These are phyloP conservation scores for Nymphaea thermarum DNA, from an alignment of 164 flowering plant species.

Conservation along the genomic window DNA sequence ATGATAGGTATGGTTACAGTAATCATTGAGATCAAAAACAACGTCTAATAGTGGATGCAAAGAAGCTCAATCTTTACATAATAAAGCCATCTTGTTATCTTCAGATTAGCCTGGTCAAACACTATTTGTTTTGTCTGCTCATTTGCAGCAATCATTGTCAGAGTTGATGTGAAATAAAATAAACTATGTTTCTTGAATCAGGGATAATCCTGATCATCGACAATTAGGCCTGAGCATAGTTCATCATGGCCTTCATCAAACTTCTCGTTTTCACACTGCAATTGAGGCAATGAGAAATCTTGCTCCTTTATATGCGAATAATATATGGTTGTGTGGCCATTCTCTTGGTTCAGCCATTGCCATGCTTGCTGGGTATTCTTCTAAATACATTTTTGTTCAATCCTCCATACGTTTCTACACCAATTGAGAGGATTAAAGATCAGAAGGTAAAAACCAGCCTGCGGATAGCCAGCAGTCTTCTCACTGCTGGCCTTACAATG, in stretches of 20 bases:
- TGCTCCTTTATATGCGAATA: slow-evolving; percentile 28
- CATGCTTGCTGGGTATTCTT: slow-evolving; percentile 58
- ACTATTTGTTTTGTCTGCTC: too few relatives aligned
- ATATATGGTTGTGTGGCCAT: slow-evolving; percentile 82
- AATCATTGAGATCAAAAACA: too few relatives aligned
- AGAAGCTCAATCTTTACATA: too few relatives aligned
- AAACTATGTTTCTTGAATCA: slow-evolving; percentile 13
- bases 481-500: slow-evolving; percentile 59
- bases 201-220: slow-evolving; percentile 54
- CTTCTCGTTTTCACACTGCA: slow-evolving; percentile 57
- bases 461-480: slow-evolving; percentile 53
- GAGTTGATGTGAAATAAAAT: too few relatives aligned
- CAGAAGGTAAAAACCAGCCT: slow-evolving; percentile 51
- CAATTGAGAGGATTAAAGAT: slow-evolving; percentile 59
- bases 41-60: too few relatives aligned
- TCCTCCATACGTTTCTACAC: slow-evolving; percentile 71
- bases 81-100: too few relatives aligned
- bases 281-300: slow-evolving; percentile 52
- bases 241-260: slow-evolving; percentile 39
- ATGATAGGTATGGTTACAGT: too few relatives aligned
- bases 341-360: slow-evolving; percentile 88
- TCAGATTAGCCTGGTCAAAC: too few relatives aligned
- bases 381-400: slow-evolving; percentile 71
- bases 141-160: too few relatives aligned
- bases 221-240: slow-evolving; percentile 30